A percentile compares a stretch with the other conserved stretches of the same genome.
Evolutionary conservation across 345 rosid genomes (phyloP).

Genomic region (Rhizophora apiculata): DNA sequence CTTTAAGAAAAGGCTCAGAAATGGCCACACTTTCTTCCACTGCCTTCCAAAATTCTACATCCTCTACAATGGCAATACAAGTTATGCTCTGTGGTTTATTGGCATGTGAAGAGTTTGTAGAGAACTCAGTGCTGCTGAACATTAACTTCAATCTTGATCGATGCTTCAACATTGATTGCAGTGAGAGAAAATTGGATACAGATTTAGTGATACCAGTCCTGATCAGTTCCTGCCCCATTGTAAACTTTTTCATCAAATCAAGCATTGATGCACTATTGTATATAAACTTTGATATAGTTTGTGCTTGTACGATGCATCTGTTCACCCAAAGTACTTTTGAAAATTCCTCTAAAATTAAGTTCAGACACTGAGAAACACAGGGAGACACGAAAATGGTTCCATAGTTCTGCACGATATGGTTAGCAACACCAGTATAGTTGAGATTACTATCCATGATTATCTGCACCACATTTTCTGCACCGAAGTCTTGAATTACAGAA

Average conservation of each 20-base stretch:
- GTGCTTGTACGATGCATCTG: constrained; percentile 70
- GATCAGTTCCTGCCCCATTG: constrained; percentile 67
- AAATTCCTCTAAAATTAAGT: constrained; percentile 75
- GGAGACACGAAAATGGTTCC: constrained; percentile 76
- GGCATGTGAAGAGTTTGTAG: constrained; percentile 47
- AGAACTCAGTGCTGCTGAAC: constrained; percentile 70
- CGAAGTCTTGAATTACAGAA: constrained; percentile 70
- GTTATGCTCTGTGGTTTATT: constrained; percentile 61
- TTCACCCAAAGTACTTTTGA: constrained; percentile 88
- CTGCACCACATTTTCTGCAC: constrained; percentile 78
- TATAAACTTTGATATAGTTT: constrained; percentile 57
- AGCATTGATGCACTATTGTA: constrained; percentile 68
- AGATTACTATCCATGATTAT: constrained; percentile 68
- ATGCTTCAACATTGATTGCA: constrained; percentile 76
- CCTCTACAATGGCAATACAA: constrained; percentile 55
- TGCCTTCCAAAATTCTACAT: constrained; percentile 78
- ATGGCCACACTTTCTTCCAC: constrained; percentile 82
- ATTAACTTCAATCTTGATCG: constrained; percentile 60
- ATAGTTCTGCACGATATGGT: constrained; percentile 67
- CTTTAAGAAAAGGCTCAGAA: constrained; percentile 79
- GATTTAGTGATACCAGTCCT: constrained; percentile 70
- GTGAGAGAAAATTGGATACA: constrained; percentile 63
- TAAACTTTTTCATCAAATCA: constrained; percentile 69
- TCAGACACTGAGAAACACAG: constrained; percentile 85
- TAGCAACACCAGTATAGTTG: constrained; percentile 61